Percentiles rank a stretch among this genome's conserved stretches.
phyloP scores from a whole-genome alignment of 257 asterid genomes.

The Anisodus acutangulus region DNA sequence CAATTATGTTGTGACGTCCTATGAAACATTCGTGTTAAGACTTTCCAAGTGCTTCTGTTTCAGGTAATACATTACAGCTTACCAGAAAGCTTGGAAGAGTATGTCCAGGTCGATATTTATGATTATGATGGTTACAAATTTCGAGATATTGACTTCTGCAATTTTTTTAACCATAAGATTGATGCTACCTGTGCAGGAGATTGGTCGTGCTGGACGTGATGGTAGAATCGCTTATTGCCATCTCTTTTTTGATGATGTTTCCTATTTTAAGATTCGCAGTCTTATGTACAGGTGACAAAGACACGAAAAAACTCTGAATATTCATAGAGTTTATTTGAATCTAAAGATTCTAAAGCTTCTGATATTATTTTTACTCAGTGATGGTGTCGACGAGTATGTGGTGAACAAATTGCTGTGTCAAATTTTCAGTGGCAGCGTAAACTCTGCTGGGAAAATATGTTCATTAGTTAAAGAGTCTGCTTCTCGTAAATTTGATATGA shows the following conservation, averaged over 20 bases:
- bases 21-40: background rate
- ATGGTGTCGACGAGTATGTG: conserved; percentile 87
- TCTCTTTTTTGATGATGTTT: conserved; percentile 78
- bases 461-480: conserved; percentile 79
- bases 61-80: conserved; percentile 96
- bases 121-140: conserved; percentile 26
- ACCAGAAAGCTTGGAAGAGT: conserved; percentile 98
- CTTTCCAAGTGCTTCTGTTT: conserved; percentile 34
- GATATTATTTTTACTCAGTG: conserved; percentile 52
- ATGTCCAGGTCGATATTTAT: conserved; percentile 73
- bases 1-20: conserved; percentile 3
- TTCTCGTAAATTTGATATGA: conserved; percentile 91
- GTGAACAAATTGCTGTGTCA: conserved; percentile 83
- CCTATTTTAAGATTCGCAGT: conserved; percentile 88
- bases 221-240: conserved; percentile 89
- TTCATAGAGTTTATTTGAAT: conserved; percentile 3
- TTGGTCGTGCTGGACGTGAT: conserved; percentile 99
- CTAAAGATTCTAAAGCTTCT: conserved; percentile 24
- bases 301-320: background rate
- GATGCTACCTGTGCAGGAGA: conserved; percentile 61
- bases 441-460: conserved; percentile 52
- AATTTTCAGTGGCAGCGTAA: conserved; percentile 51
- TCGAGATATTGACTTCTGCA: conserved; percentile 18
- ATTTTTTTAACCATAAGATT: conserved; percentile 36
- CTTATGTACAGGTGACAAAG: conserved; percentile 73